A percentile compares a stretch with the other conserved stretches of the same genome.
Evolutionary conservation across 2,329 filamentous ascomycete genomes (phyloP).

Genomic region (Colletotrichum trifolii): DNA sequence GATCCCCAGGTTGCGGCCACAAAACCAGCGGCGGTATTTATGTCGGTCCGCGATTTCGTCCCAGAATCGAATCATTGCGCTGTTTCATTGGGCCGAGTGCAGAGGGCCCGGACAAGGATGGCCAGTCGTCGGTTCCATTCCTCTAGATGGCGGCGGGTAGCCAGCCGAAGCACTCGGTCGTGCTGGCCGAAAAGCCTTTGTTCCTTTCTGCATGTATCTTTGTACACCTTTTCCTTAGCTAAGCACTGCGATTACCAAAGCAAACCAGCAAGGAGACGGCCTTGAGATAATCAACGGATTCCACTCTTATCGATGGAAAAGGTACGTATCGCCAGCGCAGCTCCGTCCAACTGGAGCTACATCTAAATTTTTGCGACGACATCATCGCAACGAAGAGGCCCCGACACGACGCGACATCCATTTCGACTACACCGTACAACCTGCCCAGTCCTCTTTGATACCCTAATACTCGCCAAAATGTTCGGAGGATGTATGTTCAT

Average conservation of each 20-base stretch:
- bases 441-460: not conserved
- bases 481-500: constrained; percentile 69
- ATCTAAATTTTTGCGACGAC: constrained; percentile 37
- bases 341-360: constrained; percentile 25
- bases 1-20: too few relatives aligned
- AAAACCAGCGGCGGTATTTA: too few relatives aligned
- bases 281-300: too few relatives aligned
- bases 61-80: constrained; percentile 13
- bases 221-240: too few relatives aligned
- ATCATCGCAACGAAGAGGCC: constrained; percentile 30
- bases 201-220: too few relatives aligned
- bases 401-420: not conserved
- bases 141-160: too few relatives aligned
- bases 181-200: too few relatives aligned
- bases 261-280: not conserved
- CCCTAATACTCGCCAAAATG: constrained; percentile 57
- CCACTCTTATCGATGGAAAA: not conserved
- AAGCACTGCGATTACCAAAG: not conserved
- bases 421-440: constrained; percentile 11
- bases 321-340: constrained; percentile 18
- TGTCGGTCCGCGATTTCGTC: not conserved
- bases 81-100: constrained; percentile 2
- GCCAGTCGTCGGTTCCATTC: too few relatives aligned
- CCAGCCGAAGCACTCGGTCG: too few relatives aligned
- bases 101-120: not conserved